phyloP scores from a whole-genome alignment of 2,329 filamentous ascomycete genomes.

The Aspergillus sojae region DNA sequence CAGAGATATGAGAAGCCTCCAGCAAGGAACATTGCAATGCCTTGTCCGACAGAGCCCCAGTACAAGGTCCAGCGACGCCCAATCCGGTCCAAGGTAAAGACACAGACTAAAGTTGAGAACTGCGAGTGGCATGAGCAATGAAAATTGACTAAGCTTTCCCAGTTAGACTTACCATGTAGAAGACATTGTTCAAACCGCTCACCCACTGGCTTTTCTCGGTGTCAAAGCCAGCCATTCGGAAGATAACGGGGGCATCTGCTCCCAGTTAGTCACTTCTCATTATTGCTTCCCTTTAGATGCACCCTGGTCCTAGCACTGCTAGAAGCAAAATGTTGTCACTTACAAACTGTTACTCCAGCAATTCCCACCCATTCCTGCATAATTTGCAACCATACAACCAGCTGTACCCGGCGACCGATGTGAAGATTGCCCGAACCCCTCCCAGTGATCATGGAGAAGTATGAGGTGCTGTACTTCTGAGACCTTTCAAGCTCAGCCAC shows the following conservation, averaged over 20 bases:
- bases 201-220: constrained; percentile 66
- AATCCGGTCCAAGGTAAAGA: constrained; percentile 70
- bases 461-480: constrained; percentile 56
- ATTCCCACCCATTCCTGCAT: constrained; percentile 73
- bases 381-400: constrained; percentile 72
- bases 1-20: constrained; percentile 63
- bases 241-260: constrained; percentile 56
- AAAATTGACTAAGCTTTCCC: not conserved
- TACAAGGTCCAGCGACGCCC: constrained; percentile 70
- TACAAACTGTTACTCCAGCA: constrained; percentile 66
- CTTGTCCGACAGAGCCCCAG: constrained; percentile 67
- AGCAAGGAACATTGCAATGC: constrained; percentile 68
- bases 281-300: not conserved
- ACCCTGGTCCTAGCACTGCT: not conserved
- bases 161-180: constrained; percentile 53
- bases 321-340: not conserved
- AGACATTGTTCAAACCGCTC: constrained; percentile 59
- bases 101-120: constrained; percentile 68
- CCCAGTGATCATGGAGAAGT: constrained; percentile 68
- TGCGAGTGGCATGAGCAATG: constrained; percentile 27
- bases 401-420: constrained; percentile 67
- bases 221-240: constrained; percentile 68
- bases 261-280: not conserved
- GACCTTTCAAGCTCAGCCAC: constrained; percentile 65
- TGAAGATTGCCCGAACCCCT: constrained; percentile 67